Percentiles rank a stretch among this genome's conserved stretches.
phyloP scores from a whole-genome alignment of 495 filamentous ascomycete genomes.

The Penicillium macrosclerotiorum region DNA sequence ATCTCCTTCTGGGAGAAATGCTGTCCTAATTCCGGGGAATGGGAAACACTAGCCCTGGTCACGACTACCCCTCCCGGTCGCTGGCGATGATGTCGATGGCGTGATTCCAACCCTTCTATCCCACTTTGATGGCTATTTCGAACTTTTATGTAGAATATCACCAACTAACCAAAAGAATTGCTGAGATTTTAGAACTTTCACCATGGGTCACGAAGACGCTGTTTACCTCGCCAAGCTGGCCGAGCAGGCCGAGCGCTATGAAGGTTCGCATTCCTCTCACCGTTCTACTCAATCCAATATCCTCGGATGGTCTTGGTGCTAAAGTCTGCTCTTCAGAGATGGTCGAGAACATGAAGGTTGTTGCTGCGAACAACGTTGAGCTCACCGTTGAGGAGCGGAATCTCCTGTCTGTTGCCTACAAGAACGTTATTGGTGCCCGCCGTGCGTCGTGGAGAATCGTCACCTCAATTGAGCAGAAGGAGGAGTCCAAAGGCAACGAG shows the following conservation, averaged over 20 bases:
- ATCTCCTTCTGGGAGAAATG: too few relatives aligned
- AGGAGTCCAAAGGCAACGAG: conserved; percentile 99
- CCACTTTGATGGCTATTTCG: conserved; percentile 1
- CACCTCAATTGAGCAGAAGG: conserved; percentile 99
- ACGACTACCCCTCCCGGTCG: conserved; percentile 29
- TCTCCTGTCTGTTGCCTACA: conserved; percentile 98
- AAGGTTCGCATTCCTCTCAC: conserved; percentile 64
- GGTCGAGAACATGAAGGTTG: conserved; percentile 99
- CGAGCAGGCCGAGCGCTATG: conserved; percentile 99
- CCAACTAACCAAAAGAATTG: conserved; percentile 11
- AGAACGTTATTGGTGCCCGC: conserved; percentile 99
- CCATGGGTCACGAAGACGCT: conserved; percentile 98
- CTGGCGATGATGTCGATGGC: conserved; percentile 29
- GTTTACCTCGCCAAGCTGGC: conserved; percentile 99
- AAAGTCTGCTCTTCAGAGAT: conserved; percentile 69
- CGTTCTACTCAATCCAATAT: not conserved
- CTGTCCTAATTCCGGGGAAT: too few relatives aligned
- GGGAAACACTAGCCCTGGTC: not conserved
- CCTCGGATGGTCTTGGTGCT: not conserved
- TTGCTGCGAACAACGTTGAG: conserved; percentile 92
- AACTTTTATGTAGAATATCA: not conserved
- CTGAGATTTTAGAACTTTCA: conserved; percentile 42
- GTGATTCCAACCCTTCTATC: conserved; percentile 18
- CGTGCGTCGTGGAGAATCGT: conserved; percentile 99
- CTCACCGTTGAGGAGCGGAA: conserved; percentile 99